Conservation (phyloP, 2,329 filamentous ascomycete genomes). For the Scortechinia acanthostroma region DNA sequence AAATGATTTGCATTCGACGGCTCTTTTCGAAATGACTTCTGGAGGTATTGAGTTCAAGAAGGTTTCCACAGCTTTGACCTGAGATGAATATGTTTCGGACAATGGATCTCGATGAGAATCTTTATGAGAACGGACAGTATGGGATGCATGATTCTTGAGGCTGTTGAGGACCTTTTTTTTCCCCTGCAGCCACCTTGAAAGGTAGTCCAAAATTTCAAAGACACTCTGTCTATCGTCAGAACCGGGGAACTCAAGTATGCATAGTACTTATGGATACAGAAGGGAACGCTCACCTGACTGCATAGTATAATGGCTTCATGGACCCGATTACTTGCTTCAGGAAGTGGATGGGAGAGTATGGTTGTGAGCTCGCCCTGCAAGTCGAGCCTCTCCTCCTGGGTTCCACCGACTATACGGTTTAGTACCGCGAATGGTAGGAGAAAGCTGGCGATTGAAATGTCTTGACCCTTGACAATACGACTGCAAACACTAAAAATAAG, state of each 20-base stretch:
- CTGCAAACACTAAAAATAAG: slow-evolving; percentile 53
- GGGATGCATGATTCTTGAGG: not conserved
- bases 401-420: slow-evolving; percentile 55
- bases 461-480: slow-evolving; percentile 53
- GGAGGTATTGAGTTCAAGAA: slow-evolving; percentile 53
- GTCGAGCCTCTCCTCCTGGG: slow-evolving; percentile 38
- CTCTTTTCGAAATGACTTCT: slow-evolving; percentile 56
- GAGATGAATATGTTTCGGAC: slow-evolving; percentile 10
- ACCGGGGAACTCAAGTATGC: no score
- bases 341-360: slow-evolving; percentile 36
- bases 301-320: slow-evolving; percentile 51
- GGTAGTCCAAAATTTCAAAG: slow-evolving; percentile 59
- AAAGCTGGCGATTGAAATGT: slow-evolving; percentile 58
- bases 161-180: slow-evolving; percentile 29
- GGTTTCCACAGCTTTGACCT: slow-evolving; percentile 35
- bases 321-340: slow-evolving; percentile 19
- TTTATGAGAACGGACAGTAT: not conserved
- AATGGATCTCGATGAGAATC: not conserved
- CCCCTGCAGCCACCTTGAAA: slow-evolving; percentile 60
- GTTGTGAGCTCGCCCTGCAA: slow-evolving; percentile 45
- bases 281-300: slow-evolving; percentile 43
- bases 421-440: slow-evolving; percentile 58
- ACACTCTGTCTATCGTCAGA: slow-evolving; percentile 39
- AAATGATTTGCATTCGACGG: slow-evolving; percentile 62
- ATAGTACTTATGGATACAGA: no score